phyloP scores from a whole-genome alignment of 2,329 filamentous ascomycete species.

The Cordyceps fumosorosea region DNA sequence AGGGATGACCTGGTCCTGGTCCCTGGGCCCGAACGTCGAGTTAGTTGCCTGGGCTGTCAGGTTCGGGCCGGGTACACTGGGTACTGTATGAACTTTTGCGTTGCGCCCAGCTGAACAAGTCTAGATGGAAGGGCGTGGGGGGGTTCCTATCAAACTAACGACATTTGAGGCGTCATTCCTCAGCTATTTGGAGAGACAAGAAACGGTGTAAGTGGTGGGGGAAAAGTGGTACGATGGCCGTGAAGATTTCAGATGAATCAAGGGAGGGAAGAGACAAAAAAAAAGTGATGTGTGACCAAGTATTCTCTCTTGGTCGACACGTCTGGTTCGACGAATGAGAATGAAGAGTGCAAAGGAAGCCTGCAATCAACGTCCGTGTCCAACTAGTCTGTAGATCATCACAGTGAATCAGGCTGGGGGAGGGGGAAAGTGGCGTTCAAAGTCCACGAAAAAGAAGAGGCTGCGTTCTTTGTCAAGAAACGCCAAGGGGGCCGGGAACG shows the following conservation, averaged over 20 bases:
- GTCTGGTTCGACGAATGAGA: neutral
- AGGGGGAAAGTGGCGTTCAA: neutral
- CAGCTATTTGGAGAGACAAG: too few relatives aligned
- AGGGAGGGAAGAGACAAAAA: too few relatives aligned
- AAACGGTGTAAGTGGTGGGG: neutral
- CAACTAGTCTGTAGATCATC: neutral
- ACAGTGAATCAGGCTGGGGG: neutral
- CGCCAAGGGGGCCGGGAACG: too few relatives aligned
- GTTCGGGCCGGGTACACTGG: neutral
- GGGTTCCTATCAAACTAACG: too few relatives aligned
- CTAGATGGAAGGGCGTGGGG: neutral
- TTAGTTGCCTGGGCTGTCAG: neutral
- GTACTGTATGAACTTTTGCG: too few relatives aligned
- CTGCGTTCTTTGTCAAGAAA: neutral
- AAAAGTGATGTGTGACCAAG: neutral
- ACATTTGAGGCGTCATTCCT: too few relatives aligned
- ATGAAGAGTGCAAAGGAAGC: neutral
- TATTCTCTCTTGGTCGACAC: neutral
- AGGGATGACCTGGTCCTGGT: neutral
- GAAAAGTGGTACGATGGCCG: neutral
- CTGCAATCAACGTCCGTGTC: neutral
- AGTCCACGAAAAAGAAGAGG: neutral
- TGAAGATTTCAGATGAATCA: neutral
- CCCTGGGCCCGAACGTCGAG: neutral
- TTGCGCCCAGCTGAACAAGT: too few relatives aligned